phyloP scores from a whole-genome alignment of 345 rosid genomes.

The Sisymbrium altissimum region DNA sequence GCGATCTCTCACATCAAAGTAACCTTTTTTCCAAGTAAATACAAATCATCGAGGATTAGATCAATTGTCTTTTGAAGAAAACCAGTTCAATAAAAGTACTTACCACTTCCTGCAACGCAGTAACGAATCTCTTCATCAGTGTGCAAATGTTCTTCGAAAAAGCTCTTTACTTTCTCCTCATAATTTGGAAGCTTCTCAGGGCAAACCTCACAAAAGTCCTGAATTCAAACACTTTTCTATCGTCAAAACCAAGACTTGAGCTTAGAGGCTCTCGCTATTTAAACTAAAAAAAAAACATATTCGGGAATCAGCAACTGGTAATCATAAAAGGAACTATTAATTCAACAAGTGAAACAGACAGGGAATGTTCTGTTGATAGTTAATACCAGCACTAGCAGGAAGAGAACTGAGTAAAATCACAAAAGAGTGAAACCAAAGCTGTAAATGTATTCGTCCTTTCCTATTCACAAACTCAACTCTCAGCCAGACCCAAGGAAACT shows the following conservation, averaged over 20 bases:
- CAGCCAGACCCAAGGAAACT: neutral
- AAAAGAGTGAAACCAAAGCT: neutral
- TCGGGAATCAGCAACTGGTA: neutral
- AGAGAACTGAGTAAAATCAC: neutral
- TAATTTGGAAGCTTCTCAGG: conserved; percentile 84
- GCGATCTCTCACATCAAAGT: conserved; percentile 78
- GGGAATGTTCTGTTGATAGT: neutral
- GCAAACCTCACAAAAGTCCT: conserved; percentile 87
- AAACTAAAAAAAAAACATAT: neutral
- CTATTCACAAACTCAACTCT: neutral
- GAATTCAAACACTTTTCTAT: conserved; percentile 2
- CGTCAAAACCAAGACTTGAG: neutral
- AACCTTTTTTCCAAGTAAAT: conserved; percentile 38
- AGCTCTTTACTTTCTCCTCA: conserved; percentile 75
- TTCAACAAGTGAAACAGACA: neutral
- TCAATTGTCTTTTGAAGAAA: neutral
- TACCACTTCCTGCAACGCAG: conserved; percentile 91
- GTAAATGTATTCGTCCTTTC: neutral
- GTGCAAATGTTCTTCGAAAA: conserved; percentile 91
- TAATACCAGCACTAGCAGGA: neutral
- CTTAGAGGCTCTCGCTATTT: neutral
- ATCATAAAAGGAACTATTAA: neutral
- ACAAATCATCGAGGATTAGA: neutral
- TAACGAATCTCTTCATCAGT: conserved; percentile 97
- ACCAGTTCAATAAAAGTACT: neutral